These are phyloP conservation scores for Daldinia sp. DNA, from an alignment of 2,329 filamentous ascomycete genomes.

Conservation along the genomic window DNA sequence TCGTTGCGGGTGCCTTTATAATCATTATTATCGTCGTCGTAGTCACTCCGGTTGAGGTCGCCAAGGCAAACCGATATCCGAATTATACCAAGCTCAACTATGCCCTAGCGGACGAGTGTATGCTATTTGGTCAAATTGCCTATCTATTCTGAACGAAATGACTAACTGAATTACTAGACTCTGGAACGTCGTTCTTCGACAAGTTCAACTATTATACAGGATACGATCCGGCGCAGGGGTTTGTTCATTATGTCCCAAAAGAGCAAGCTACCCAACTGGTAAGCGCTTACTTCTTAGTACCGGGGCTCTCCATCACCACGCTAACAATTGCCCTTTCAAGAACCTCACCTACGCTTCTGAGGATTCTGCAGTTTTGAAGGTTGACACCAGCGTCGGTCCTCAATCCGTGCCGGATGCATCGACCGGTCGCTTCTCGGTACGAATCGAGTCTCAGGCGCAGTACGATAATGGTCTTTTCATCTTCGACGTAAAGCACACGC, in stretches of 20 bases:
- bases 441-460: slow-evolving; percentile 66
- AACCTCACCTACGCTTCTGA: slow-evolving; percentile 70
- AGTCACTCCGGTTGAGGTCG: slow-evolving; percentile 56
- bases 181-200: slow-evolving; percentile 61
- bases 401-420: slow-evolving; percentile 58
- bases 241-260: slow-evolving; percentile 62
- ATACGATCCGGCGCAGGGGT: slow-evolving; percentile 60
- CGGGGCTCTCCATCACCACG: slow-evolving; percentile 10
- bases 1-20: slow-evolving; percentile 50
- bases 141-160: background rate
- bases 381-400: slow-evolving; percentile 66
- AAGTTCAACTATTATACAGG: slow-evolving; percentile 62
- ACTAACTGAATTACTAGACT: slow-evolving; percentile 49
- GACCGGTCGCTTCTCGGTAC: slow-evolving; percentile 69
- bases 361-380: slow-evolving; percentile 62
- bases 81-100: slow-evolving; percentile 59
- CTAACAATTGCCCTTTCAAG: slow-evolving; percentile 44
- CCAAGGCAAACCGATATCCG: slow-evolving; percentile 54
- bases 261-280: slow-evolving; percentile 54
- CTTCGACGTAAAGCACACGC: slow-evolving; percentile 71
- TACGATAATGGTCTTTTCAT: slow-evolving; percentile 72
- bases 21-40: slow-evolving; percentile 58
- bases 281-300: slow-evolving; percentile 35
- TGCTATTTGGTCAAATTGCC: slow-evolving; percentile 33
- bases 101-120: slow-evolving; percentile 58